A percentile compares a stretch with the other conserved stretches of the same genome.
Evolutionary conservation across 2,329 filamentous ascomycete species (phyloP).

Genomic region (Trichoderma oligosporum): DNA sequence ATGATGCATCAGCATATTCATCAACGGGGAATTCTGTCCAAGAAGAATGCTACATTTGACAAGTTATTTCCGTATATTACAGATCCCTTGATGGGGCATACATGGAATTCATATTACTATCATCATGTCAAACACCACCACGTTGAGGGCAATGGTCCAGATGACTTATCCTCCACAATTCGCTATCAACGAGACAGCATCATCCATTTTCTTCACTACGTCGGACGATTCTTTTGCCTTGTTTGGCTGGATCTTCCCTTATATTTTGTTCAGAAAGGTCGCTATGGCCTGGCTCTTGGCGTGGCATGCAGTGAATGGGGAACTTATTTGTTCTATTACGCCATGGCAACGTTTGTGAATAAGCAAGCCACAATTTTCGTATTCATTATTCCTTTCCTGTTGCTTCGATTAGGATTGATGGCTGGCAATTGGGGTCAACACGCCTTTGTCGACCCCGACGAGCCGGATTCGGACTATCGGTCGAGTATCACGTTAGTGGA

Average conservation of each 20-base stretch:
- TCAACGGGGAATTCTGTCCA: conserved; percentile 63
- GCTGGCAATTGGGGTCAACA: conserved; percentile 83
- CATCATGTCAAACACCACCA: conserved; percentile 86
- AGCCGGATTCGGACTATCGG: conserved; percentile 73
- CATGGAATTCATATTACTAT: conserved; percentile 81
- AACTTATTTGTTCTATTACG: conserved; percentile 51
- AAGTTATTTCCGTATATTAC: conserved; percentile 66
- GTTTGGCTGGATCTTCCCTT: conserved; percentile 71
- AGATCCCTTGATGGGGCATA: conserved; percentile 76
- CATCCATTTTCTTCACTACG: conserved; percentile 65
- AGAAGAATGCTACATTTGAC: conserved; percentile 56
- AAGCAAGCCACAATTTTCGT: conserved; percentile 58
- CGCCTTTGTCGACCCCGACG: conserved; percentile 70
- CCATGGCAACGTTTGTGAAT: conserved; percentile 48
- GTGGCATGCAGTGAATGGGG: conserved; percentile 58
- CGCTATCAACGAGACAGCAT: conserved; percentile 69
- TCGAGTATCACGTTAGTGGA: conserved; percentile 78
- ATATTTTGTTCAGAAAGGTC: conserved; percentile 67
- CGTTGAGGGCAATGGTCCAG: conserved; percentile 73
- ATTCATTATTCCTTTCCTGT: conserved; percentile 61
- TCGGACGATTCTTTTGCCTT: conserved; percentile 69
- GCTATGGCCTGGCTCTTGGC: conserved; percentile 50
- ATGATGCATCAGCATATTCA: conserved; percentile 87
- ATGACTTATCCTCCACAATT: conserved; percentile 72
- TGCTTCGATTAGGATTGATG: conserved; percentile 71